A percentile compares a stretch with the other conserved stretches of the same genome.
These are phyloP conservation scores for Neurospora tetraspora DNA, from an alignment of 495 filamentous ascomycete genomes.

Conservation along the genomic window DNA sequence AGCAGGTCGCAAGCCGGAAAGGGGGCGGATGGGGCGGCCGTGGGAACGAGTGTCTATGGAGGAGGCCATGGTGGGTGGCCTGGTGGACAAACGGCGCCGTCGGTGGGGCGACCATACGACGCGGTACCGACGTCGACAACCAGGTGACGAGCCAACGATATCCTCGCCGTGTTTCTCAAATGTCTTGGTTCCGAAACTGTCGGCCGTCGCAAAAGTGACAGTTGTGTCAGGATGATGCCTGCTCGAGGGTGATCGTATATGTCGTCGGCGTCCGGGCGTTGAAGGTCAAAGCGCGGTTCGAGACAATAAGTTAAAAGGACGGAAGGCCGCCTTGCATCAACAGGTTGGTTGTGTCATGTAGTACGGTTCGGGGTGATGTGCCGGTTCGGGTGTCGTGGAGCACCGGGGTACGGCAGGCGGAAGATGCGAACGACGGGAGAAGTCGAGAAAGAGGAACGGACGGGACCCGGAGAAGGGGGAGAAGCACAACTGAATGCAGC, in stretches of 20 bases:
- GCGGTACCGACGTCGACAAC: not conserved
- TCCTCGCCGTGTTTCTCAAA: not conserved
- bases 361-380: not conserved
- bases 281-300: not conserved
- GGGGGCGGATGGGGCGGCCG: slow-evolving; percentile 19
- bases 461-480: not conserved
- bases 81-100: slow-evolving; percentile 5
- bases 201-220: not conserved
- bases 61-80: slow-evolving; percentile 17
- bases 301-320: not conserved
- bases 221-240: not conserved
- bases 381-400: not conserved
- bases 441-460: not conserved
- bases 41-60: slow-evolving; percentile 4
- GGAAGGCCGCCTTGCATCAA: not conserved
- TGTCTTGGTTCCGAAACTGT: not conserved
- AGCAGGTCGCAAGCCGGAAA: slow-evolving; percentile 22
- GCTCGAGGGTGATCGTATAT: not conserved
- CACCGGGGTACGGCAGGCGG: not conserved
- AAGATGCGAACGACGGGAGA: not conserved
- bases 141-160: not conserved
- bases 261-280: not conserved
- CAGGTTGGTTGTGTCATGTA: not conserved
- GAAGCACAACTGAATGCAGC: not conserved
- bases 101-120: slow-evolving; percentile 7